A percentile compares a stretch with the other conserved stretches of the same genome.
Conservation (phyloP, 2,329 filamentous ascomycete species). For the Talaromyces sp. region DNA sequence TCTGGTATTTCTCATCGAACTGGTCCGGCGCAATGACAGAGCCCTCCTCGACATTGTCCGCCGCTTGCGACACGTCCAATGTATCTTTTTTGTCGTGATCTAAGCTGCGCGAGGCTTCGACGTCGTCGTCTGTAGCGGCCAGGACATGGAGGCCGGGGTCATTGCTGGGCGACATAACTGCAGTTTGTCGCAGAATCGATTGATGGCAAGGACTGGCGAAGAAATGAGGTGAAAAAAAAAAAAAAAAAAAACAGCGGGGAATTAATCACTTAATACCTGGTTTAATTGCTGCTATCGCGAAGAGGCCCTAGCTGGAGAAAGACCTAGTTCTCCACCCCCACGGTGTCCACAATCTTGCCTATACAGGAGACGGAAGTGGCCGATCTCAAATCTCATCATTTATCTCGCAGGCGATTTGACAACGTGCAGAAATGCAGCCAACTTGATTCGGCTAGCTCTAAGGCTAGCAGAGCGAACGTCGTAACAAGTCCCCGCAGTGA, state of each 20-base stretch:
- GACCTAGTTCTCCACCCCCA: not conserved
- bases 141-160: not conserved
- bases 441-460: not conserved
- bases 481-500: not conserved
- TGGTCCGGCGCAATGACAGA: constrained; percentile 48
- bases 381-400: not conserved
- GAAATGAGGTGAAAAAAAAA: too few relatives aligned
- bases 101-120: not conserved
- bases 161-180: not conserved
- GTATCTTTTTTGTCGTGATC: not conserved
- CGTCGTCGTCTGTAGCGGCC: not conserved
- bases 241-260: not conserved
- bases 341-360: not conserved
- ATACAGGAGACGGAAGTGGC: not conserved
- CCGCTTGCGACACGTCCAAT: not conserved
- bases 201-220: not conserved
- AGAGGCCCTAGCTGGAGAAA: not conserved
- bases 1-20: constrained; percentile 49
- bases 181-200: not conserved
- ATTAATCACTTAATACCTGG: not conserved
- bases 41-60: constrained; percentile 19
- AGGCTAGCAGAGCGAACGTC: not conserved
- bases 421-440: not conserved
- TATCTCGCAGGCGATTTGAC: not conserved
- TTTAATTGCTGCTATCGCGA: not conserved